A percentile compares a stretch with the other conserved stretches of the same genome.
phyloP scores from a whole-genome alignment of 108 stramenopile species.

The Pseudonitzschia multiseries region DNA sequence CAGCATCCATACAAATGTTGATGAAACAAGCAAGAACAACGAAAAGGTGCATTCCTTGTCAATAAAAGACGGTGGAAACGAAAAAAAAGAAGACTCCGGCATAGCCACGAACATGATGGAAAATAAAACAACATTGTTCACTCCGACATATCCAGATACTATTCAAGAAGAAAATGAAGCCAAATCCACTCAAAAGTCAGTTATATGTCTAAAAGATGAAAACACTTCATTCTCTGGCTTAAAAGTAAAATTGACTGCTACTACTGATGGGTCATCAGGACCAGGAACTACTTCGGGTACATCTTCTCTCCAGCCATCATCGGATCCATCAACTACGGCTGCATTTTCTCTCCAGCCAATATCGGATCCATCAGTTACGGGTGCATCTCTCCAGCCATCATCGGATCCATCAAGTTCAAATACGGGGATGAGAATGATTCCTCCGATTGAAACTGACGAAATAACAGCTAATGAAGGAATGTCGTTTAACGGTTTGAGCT shows the following conservation, averaged over 20 bases:
- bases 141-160: slow-evolving; percentile 23
- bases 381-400: background rate
- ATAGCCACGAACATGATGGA: background rate
- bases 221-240: background rate
- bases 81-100: background rate
- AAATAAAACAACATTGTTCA: background rate
- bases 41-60: background rate
- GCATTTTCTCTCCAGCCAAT: background rate
- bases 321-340: background rate
- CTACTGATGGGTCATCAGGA: slow-evolving; percentile 18
- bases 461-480: slow-evolving; percentile 17
- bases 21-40: background rate
- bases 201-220: background rate
- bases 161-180: slow-evolving; percentile 24
- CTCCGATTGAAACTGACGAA: slow-evolving; percentile 16
- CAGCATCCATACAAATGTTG: background rate
- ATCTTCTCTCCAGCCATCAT: background rate
- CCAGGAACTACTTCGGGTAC: background rate
- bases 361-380: background rate
- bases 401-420: background rate
- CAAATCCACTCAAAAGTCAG: slow-evolving; percentile 1
- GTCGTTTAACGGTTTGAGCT: slow-evolving; percentile 7
- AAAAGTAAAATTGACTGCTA: slow-evolving; percentile 9
- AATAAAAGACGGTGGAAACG: background rate
- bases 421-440: background rate